Evolutionary conservation across 257 asterid genomes (phyloP).

Genomic region (Nicotiana undulata): DNA sequence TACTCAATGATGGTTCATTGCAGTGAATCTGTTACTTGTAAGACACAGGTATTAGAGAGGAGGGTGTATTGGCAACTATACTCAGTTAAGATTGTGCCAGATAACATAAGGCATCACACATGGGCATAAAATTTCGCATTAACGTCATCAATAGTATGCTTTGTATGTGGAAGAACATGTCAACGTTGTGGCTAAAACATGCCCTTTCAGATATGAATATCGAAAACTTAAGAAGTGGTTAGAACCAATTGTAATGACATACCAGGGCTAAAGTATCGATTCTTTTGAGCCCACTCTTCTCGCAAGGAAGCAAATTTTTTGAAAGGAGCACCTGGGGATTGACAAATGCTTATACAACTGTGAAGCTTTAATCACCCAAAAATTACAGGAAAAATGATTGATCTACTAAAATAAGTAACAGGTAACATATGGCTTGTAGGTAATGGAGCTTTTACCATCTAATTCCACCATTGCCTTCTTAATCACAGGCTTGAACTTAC

Average conservation of each 20-base stretch:
- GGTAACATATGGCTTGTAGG: neutral
- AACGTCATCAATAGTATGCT: neutral
- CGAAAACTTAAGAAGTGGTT: neutral
- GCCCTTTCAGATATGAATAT: neutral
- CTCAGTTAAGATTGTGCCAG: neutral
- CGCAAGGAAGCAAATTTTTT: slow-evolving; percentile 67
- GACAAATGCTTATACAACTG: neutral
- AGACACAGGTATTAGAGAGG: neutral
- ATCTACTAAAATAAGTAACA: neutral
- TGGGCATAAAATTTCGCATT: neutral
- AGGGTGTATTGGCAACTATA: neutral
- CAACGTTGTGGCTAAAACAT: neutral
- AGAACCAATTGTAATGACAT: slow-evolving; percentile 9
- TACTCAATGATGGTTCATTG: neutral
- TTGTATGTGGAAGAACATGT: neutral
- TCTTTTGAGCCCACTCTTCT: slow-evolving; percentile 88
- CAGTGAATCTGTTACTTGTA: neutral
- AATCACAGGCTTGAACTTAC: slow-evolving; percentile 96
- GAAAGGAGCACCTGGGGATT: slow-evolving; percentile 70
- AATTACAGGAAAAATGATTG: neutral
- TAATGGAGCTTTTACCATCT: slow-evolving; percentile 42
- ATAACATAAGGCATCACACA: neutral
- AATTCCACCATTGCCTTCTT: slow-evolving; percentile 99
- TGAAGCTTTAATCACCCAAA: neutral
- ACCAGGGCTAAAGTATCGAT: slow-evolving; percentile 83